Evolutionary conservation across 768 basidiomycete genomes (phyloP), one percentile per base, ranked within the genome.

Genomic region (Kwoniella heveanensis): DNA sequence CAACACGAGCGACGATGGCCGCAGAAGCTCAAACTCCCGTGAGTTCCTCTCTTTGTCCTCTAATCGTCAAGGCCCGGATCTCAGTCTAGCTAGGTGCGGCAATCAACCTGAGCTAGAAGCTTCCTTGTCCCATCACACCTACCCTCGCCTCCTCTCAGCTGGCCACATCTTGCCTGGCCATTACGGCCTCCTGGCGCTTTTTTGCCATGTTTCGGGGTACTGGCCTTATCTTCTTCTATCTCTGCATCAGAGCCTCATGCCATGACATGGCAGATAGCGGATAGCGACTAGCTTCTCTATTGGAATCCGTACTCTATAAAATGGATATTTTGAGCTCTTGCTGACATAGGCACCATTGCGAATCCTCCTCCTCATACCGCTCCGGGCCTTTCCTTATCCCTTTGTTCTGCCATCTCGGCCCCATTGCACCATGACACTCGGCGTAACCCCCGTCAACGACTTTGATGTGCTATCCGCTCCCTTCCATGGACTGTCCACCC

Each of bases 401-500:
- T 2, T 29, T 29, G 15, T 27, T n/a, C 48, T 21, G 8, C 24
- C 48, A 47, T 22, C 2, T 8, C 46, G 51, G 7, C 51, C 47
- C 46, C 19, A 29, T 29, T 5, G 21, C 62, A 57, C 8, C 24
- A 64, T 64, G 62, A 53, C 54, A 22, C 36, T 57, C 50, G 48
- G 57, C 22, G 19, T 57, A 5, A 29, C n/a, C 32, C 62, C 62
- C 21, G 55, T 50, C 51, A 57, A 54, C 25, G 62, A 64, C 39
- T 57, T 47, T 27, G 62, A 64, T 26, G 22, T 44, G 29, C 32
- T 32, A 21, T 17, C 22, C 24, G 37, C 46, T 37, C 53, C 25
- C 7, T 37, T 48, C 37, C 58, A 56, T 53, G 46, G 44, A 26
- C 52, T 24, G 7, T 60, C 66, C 47, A 68, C 70, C 17, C 70